Evolutionary conservation across 495 filamentous ascomycete species (phyloP).

Genomic region (Oidiodendron maius): DNA sequence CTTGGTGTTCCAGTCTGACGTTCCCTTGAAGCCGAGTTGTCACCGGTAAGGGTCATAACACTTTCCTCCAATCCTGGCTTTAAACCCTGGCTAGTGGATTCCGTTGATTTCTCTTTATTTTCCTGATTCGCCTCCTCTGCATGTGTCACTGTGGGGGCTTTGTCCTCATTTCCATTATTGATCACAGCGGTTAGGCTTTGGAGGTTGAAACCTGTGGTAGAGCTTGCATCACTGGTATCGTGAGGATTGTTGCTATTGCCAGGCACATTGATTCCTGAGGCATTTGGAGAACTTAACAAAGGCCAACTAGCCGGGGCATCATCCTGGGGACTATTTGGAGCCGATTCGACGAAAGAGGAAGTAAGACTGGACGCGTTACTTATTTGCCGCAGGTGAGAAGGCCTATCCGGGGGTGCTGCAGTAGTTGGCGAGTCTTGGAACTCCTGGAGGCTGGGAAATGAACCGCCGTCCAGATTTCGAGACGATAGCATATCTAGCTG

Average conservation of each 20-base stretch:
- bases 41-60: slow-evolving; percentile 17
- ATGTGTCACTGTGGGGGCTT: slow-evolving; percentile 26
- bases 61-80: slow-evolving; percentile 15
- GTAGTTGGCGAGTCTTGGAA: slow-evolving; percentile 25
- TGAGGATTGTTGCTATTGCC: slow-evolving; percentile 29
- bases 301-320: slow-evolving; percentile 33
- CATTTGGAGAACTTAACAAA: slow-evolving; percentile 33
- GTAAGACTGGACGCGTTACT: slow-evolving; percentile 78
- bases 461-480: slow-evolving; percentile 15
- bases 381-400: slow-evolving; percentile 71
- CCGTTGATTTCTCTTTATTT: slow-evolving; percentile 6
- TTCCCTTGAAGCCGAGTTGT: background rate
- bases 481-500: slow-evolving; percentile 18
- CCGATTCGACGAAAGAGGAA: slow-evolving; percentile 66
- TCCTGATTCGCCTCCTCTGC: slow-evolving; percentile 30
- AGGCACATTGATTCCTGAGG: slow-evolving; percentile 34
- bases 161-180: slow-evolving; percentile 53
- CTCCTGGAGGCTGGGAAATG: slow-evolving; percentile 22
- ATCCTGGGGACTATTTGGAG: slow-evolving; percentile 44
- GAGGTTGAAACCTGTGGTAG: slow-evolving; percentile 88
- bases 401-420: slow-evolving; percentile 36
- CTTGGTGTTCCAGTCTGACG: slow-evolving; percentile 14
- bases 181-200: slow-evolving; percentile 82
- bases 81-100: background rate
- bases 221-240: slow-evolving; percentile 44